Percentiles rank a stretch among this genome's conserved stretches.
phyloP scores from a whole-genome alignment of 768 basidiomycete genomes.

The Gloeopeniophorella convolvens region DNA sequence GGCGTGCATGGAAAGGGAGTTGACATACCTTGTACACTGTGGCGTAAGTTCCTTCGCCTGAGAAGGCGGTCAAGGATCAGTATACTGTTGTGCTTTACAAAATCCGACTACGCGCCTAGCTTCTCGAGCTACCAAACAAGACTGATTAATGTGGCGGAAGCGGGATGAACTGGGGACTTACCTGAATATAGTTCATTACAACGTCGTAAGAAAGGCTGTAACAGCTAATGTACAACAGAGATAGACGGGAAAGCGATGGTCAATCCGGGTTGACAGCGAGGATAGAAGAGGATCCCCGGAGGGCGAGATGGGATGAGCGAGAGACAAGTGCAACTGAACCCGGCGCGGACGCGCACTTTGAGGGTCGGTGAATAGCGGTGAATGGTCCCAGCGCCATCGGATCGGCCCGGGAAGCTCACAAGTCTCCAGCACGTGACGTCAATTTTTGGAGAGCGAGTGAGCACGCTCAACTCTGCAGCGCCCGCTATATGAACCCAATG shows the following conservation, averaged over 20 bases:
- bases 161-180: conserved; percentile 23
- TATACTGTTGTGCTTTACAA: not conserved
- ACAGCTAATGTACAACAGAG: not conserved
- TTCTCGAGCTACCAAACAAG: conserved; percentile 65
- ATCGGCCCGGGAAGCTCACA: conserved; percentile 1
- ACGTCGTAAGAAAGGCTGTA: not conserved
- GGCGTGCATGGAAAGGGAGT: not conserved
- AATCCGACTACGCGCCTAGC: conserved; percentile 44
- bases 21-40: conserved; percentile 87
- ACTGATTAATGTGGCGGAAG: conserved; percentile 12
- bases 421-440: conserved; percentile 12
- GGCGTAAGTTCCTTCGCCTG: conserved; percentile 90
- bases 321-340: no score
- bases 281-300: not conserved
- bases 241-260: not conserved
- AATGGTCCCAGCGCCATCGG: no score
- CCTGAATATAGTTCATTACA: conserved; percentile 55
- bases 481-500: no score
- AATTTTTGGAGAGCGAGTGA: not conserved
- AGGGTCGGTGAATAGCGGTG: no score
- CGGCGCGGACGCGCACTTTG: no score
- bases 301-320: not conserved
- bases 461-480: no score
- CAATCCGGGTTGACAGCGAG: no score
- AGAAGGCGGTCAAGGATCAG: not conserved